These are phyloP conservation scores for Colletotrichum liriopes DNA, from an alignment of 2,329 filamentous ascomycete genomes.

Conservation along the genomic window DNA sequence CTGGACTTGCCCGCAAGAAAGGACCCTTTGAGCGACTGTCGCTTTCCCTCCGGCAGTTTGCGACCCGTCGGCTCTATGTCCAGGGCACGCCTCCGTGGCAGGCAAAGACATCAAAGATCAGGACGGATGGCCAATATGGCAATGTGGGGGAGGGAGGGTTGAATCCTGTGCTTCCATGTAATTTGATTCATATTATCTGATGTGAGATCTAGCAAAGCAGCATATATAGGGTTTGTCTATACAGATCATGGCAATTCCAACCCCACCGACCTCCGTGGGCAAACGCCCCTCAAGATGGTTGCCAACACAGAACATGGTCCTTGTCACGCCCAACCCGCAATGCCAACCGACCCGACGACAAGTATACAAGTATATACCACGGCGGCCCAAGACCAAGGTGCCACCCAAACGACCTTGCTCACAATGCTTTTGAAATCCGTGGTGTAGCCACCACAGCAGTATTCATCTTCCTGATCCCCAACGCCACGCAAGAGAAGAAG, in stretches of 20 bases:
- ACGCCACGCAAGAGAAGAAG: constrained; percentile 20
- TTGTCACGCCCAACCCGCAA: not conserved
- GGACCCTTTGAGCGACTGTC: not conserved
- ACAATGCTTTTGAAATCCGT: not conserved
- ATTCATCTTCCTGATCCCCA: not conserved
- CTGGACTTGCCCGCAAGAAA: not conserved
- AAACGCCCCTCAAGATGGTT: not conserved
- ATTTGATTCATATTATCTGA: not conserved
- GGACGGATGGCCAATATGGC: too few species aligned
- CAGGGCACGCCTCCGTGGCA: too few species aligned
- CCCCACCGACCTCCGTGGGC: not conserved
- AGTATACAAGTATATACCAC: not conserved
- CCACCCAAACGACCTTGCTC: not conserved
- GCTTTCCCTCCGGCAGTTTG: not conserved
- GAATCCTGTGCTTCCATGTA: not conserved
- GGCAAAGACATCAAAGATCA: not conserved
- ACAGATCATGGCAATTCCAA: not conserved
- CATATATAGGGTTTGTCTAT: not conserved
- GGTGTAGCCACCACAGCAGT: not conserved
- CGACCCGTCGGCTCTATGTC: not conserved
- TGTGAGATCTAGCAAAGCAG: not conserved
- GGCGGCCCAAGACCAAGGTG: not conserved
- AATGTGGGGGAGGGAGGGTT: not conserved
- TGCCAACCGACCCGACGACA: not conserved
- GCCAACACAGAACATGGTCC: not conserved